Evolutionary conservation across 2,329 filamentous ascomycete species (phyloP), one percentile per base, ranked within the genome.

Genomic region (Talaromyces sp.): DNA sequence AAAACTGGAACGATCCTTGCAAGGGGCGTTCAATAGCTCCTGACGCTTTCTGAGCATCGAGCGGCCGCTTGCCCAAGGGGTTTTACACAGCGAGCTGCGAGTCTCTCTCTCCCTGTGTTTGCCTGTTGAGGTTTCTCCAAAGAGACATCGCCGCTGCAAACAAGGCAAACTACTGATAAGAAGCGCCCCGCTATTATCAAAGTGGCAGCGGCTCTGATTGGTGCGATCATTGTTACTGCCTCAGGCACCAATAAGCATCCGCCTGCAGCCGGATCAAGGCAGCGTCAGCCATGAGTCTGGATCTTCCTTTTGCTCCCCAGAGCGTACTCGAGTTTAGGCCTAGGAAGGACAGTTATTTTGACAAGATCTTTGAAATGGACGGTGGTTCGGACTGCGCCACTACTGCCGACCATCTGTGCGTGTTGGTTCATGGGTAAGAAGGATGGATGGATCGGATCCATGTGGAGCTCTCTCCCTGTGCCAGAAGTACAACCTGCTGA

Each of bases 351-450:
- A 48, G 26, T 21, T 58, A 54, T 52, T 35, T 27, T 12, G 27
- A 56, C 7, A 56, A 60, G 59, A 56, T 58, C 64, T 56, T 54
- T 61, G 58, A 60, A 61, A 56, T 38, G 26, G 59, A 66, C 53
- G 58, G 61, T 2, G 19, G 24, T 3, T 35, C 57, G 31, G 26
- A 60, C 19, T 59, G n/a, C 46, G 62, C 59, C 56, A 61, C 41
- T 56, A 65, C 14, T 48, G 73, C 78, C 31, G 76, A 83, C 58
- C 85, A 87, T 69, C 78, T 87, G 32, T 84, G 82, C 63, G 82
- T 87, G n/a, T 75, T 87, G 14, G 79, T 86, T 50, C 85, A 87
- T 70, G 85, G 84, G 82, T 84, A 74, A 71, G 78, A 67, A 26
- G 54, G 9, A 12, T 55, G 55, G 31, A n/a, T n/a, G n/a, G n/a